These are phyloP conservation scores for Orbilia oligospora DNA, from an alignment of 2,329 filamentous ascomycete species.

Conservation along the genomic window DNA sequence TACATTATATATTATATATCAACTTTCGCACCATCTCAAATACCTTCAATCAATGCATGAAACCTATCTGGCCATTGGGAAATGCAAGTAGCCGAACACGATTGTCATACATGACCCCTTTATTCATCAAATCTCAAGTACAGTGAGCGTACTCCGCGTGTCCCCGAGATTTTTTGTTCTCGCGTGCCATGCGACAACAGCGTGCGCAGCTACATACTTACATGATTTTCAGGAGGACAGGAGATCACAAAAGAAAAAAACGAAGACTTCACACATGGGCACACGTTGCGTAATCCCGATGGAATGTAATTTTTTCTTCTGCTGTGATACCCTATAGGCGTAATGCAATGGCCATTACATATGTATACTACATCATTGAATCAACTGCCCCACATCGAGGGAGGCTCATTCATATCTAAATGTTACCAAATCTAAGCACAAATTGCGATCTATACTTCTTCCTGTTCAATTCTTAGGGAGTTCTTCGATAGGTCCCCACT, in stretches of 20 bases:
- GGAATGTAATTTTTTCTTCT: constrained; percentile 2
- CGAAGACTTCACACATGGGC: not conserved
- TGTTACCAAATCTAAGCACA: constrained; percentile 9
- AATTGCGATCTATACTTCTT: constrained; percentile 34
- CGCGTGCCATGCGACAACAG: constrained; percentile 25
- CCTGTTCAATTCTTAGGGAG: not conserved
- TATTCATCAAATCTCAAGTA: constrained; percentile 2
- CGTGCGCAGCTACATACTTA: constrained; percentile 13
- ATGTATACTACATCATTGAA: constrained; percentile 19
- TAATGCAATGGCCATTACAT: not conserved
- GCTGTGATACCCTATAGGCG: constrained; percentile 27
- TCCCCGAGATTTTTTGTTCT: constrained; percentile 3
- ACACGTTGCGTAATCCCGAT: constrained; percentile 40
- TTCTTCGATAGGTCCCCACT: constrained; percentile 14
- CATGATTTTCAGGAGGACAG: constrained; percentile 19
- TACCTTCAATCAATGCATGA: constrained; percentile 23
- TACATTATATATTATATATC: not conserved
- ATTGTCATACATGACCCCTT: constrained; percentile 9
- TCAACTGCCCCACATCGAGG: constrained; percentile 1
- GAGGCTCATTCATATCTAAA: constrained; percentile 2
- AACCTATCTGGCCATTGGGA: not conserved
- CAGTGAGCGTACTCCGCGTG: not conserved
- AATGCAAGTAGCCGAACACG: constrained; percentile 32
- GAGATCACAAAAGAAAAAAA: not conserved
- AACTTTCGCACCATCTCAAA: constrained; percentile 10